A percentile compares a stretch with the other conserved stretches of the same genome.
Conservation (phyloP, 2,329 filamentous ascomycete genomes). For the Macroventuria anomochaeta region DNA sequence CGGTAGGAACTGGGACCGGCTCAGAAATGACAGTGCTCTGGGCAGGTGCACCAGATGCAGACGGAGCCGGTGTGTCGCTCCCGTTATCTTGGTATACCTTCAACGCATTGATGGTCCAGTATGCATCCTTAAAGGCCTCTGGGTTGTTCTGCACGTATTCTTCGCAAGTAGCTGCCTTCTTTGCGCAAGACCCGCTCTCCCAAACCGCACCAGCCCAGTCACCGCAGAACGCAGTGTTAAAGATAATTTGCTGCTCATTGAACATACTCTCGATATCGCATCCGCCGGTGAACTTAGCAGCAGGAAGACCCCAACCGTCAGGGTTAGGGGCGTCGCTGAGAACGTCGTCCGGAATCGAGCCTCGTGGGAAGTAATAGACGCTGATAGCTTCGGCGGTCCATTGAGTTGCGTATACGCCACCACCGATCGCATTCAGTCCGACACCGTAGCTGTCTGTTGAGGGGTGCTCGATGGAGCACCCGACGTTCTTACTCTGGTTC, state of each 20-base stretch:
- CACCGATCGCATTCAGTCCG: slow-evolving; percentile 58
- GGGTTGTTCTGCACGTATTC: slow-evolving; percentile 77
- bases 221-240: slow-evolving; percentile 87
- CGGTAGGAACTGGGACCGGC: slow-evolving; percentile 20
- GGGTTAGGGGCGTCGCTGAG: slow-evolving; percentile 67
- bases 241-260: slow-evolving; percentile 74
- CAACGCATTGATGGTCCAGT: slow-evolving; percentile 69
- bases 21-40: slow-evolving; percentile 21
- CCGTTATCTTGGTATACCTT: slow-evolving; percentile 49
- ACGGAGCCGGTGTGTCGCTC: slow-evolving; percentile 14
- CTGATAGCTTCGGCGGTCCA: slow-evolving; percentile 77
- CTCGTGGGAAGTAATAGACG: slow-evolving; percentile 84
- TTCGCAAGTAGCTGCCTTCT: slow-evolving; percentile 69
- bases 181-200: slow-evolving; percentile 64
- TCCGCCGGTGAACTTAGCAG: slow-evolving; percentile 68
- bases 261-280: slow-evolving; percentile 79
- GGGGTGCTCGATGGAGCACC: slow-evolving; percentile 52
- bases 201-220: slow-evolving; percentile 78
- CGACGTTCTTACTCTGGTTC: slow-evolving; percentile 49
- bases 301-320: slow-evolving; percentile 70
- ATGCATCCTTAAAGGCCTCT: slow-evolving; percentile 71
- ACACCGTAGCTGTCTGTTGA: slow-evolving; percentile 56
- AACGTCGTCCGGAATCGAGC: slow-evolving; percentile 69
- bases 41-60: slow-evolving; percentile 16
- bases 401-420: slow-evolving; percentile 56